Percentiles rank a stretch among this genome's conserved stretches.
Evolutionary conservation across 2,329 filamentous ascomycete species (phyloP).

Genomic region (Colletotrichum destructivum): DNA sequence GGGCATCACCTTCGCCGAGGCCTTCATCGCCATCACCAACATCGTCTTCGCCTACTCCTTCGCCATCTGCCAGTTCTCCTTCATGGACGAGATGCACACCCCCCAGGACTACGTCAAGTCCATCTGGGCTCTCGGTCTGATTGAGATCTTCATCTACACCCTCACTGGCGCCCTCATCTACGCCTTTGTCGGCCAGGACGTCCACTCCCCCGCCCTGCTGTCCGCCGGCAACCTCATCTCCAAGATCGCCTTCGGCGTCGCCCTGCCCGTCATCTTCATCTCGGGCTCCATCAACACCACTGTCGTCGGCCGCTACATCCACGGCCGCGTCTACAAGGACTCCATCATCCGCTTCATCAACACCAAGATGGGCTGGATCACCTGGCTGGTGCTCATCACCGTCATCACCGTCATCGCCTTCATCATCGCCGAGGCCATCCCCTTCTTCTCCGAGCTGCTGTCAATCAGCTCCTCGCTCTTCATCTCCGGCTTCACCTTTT

Average conservation of each 20-base stretch:
- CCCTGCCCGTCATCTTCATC: constrained; percentile 81
- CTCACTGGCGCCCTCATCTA: constrained; percentile 78
- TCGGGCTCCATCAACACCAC: constrained; percentile 79
- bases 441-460: constrained; percentile 80
- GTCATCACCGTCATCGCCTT: constrained; percentile 75
- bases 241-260: constrained; percentile 79
- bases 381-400: constrained; percentile 73
- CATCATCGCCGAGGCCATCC: constrained; percentile 81
- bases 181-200: constrained; percentile 74
- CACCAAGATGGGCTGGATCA: constrained; percentile 63
- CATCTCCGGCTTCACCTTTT: constrained; percentile 60
- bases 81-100: constrained; percentile 69
- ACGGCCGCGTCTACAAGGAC: constrained; percentile 60
- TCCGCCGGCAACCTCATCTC: constrained; percentile 72
- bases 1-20: constrained; percentile 65
- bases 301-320: constrained; percentile 62
- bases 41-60: constrained; percentile 80
- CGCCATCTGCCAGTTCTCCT: constrained; percentile 66
- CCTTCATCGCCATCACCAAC: constrained; percentile 75
- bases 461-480: constrained; percentile 66
- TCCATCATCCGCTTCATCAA: constrained; percentile 63
- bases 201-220: constrained; percentile 78
- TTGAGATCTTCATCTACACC: constrained; percentile 77
- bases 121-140: constrained; percentile 72
- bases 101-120: constrained; percentile 65